phyloP scores from a whole-genome alignment of 176 grass and related monocot species.

The Tillandsia fasciculata region DNA sequence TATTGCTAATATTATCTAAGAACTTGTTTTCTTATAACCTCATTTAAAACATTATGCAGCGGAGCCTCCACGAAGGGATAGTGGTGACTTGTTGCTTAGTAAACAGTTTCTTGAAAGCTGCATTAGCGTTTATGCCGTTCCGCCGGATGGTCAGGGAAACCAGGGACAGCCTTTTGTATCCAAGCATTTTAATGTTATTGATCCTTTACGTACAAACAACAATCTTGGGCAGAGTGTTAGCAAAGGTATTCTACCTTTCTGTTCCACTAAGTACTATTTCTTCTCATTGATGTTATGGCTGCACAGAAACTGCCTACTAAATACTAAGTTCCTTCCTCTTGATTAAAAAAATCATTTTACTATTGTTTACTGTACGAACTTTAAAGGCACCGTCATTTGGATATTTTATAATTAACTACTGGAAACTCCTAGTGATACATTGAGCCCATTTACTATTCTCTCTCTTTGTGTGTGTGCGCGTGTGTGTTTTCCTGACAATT shows the following conservation, averaged over 20 bases:
- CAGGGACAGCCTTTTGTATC: conserved; percentile 67
- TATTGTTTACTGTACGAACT: too few species aligned
- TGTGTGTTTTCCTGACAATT: too few species aligned
- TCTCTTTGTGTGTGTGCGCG: too few species aligned
- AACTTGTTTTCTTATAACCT: conserved; percentile 12
- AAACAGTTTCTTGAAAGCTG: conserved; percentile 61
- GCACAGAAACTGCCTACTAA: neutral
- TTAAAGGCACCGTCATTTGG: too few species aligned
- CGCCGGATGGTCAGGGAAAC: conserved; percentile 47
- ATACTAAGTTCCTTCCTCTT: too few species aligned
- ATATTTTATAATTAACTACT: too few species aligned
- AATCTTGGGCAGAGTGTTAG: conserved; percentile 93
- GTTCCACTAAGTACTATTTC: neutral
- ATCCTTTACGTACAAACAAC: conserved; percentile 82
- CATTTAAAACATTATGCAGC: conserved; percentile 41
- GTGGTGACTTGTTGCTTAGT: conserved; percentile 52
- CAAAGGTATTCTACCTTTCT: conserved; percentile 45
- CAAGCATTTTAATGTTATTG: conserved; percentile 94
- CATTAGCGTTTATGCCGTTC: conserved; percentile 37
- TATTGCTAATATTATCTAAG: conserved; percentile 10
- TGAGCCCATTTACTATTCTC: too few species aligned
- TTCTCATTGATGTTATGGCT: neutral
- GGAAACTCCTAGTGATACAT: too few species aligned
- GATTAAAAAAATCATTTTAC: too few species aligned
- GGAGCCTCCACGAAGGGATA: conserved; percentile 59